Evolutionary conservation across 2,329 filamentous ascomycete species (phyloP).

Genomic region (Neophaeococcomyces mojaviensis): DNA sequence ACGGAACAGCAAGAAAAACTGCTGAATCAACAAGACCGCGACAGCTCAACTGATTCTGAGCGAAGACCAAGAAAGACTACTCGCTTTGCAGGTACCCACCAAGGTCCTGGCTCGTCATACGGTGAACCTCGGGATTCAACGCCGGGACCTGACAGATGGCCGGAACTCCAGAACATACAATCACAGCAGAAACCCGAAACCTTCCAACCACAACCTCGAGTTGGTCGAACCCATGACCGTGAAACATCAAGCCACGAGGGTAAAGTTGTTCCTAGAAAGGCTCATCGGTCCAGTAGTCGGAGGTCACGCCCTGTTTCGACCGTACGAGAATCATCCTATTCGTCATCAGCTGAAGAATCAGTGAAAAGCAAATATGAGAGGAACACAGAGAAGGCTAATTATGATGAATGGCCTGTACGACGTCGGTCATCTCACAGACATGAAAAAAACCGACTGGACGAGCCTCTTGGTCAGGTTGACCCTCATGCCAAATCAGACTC

Average conservation of each 20-base stretch:
- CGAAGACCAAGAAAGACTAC: conserved; percentile 84
- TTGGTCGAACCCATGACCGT: background rate
- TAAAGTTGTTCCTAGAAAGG: background rate
- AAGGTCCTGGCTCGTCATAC: background rate
- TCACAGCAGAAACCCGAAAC: background rate
- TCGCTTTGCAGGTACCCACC: conserved; percentile 50
- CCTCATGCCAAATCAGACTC: background rate
- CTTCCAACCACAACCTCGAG: background rate
- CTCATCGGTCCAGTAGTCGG: conserved; percentile 6
- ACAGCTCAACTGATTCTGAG: conserved; percentile 30
- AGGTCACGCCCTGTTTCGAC: background rate
- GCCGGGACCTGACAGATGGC: background rate
- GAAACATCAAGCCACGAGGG: background rate
- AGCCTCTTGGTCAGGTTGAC: background rate
- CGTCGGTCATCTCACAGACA: conserved; percentile 7
- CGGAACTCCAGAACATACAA: background rate
- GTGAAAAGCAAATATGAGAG: conserved; percentile 4
- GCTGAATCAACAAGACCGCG: background rate
- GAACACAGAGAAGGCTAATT: conserved; percentile 10
- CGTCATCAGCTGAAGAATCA: conserved; percentile 22
- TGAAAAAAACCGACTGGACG: conserved; percentile 5
- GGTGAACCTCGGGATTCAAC: background rate
- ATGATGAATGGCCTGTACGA: conserved; percentile 1
- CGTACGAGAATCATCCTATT: conserved; percentile 17
- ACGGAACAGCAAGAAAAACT: background rate